Evolutionary conservation across 352 stramenopile genomes (phyloP), one percentile per base, ranked within the genome.

Genomic region (Phytophthora pinifolia): DNA sequence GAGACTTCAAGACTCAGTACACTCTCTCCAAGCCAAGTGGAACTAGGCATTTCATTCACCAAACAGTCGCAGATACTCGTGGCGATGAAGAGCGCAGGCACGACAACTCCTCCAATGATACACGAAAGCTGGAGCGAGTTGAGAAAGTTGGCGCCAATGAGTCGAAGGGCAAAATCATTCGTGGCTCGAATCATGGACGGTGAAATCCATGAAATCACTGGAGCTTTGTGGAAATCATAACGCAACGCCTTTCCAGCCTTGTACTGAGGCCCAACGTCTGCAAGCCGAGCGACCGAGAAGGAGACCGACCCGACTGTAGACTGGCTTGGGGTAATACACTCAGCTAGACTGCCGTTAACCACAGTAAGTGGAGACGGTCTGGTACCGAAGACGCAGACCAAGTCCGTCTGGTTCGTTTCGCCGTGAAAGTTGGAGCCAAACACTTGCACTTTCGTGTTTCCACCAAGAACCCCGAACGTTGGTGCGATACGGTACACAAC

Each of bases 1-100:
- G 83, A 90, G 0, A 98, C 72, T 48, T 98, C 91, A n/a, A 98
- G 53, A 20, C 29, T 62, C 9, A 74, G 6, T 4, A n/a, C 32
- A n/a, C 27, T 48, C 1, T 49, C 59, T 0, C 37, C 14, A 12
- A 50, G 17, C 56, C 59, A 74, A 0, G 51, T 30, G 2, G 30
- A 18, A 2, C 15, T 38, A 2, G 46, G 22, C 4, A 31, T 3
- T 41, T 72, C 25, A 27, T 46, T n/a, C n/a, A 71, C 5, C 5
- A 65, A 48, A 20, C 69, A 77, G 9, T 81, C 56, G 9, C 81
- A 34, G 4, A 62, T 8, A 1, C 15, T 63, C 4, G 59, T 38
- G 0, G 65, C 67, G 7, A 84, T 20, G 45, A 72, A 90, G 14
- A 25, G 8, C 0, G 61, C 75, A 10, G 41, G 42, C 1, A 71